These are phyloP conservation scores for Purpureocillium lavendulum DNA, from an alignment of 2,329 filamentous ascomycete genomes.

Conservation along the genomic window DNA sequence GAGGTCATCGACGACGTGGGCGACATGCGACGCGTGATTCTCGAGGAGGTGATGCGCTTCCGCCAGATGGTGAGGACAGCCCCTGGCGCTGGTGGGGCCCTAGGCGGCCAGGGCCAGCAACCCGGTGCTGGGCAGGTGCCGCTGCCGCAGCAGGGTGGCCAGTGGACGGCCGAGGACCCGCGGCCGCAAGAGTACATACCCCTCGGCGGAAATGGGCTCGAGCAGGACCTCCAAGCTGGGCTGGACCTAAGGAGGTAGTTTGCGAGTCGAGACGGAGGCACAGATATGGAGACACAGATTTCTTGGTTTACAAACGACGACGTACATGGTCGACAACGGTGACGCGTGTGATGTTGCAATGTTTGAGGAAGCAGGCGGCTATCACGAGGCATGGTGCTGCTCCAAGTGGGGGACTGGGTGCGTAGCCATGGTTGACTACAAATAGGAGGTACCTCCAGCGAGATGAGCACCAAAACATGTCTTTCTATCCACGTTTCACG, in stretches of 20 bases:
- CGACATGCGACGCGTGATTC: slow-evolving; percentile 95
- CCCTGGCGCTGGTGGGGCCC: slow-evolving; percentile 26
- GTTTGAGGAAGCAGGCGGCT: too few relatives aligned
- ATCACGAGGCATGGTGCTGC: too few relatives aligned
- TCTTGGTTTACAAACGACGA: too few relatives aligned
- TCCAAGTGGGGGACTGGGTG: too few relatives aligned
- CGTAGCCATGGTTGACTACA: too few relatives aligned
- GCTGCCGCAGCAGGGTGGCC: slow-evolving; percentile 38
- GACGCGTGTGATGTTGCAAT: too few relatives aligned
- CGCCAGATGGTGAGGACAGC: slow-evolving; percentile 52
- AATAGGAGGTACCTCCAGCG: too few relatives aligned
- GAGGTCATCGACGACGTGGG: slow-evolving; percentile 92
- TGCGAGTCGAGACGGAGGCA: too few relatives aligned
- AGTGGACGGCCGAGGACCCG: slow-evolving; percentile 54
- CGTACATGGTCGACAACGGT: too few relatives aligned
- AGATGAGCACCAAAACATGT: too few relatives aligned
- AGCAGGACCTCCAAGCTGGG: slow-evolving; percentile 50
- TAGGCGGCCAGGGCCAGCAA: slow-evolving; percentile 26
- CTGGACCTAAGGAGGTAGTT: slow-evolving; percentile 19
- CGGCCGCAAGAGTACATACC: slow-evolving; percentile 49
- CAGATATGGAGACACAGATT: too few relatives aligned
- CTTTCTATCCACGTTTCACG: too few relatives aligned
- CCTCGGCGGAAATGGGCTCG: slow-evolving; percentile 39
- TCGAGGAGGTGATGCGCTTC: slow-evolving; percentile 89
- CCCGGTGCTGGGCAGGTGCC: slow-evolving; percentile 37